These are phyloP conservation scores for Cyberlindnera samutprakarnensis DNA, from an alignment of 805 yeast genomes.

Conservation along the genomic window DNA sequence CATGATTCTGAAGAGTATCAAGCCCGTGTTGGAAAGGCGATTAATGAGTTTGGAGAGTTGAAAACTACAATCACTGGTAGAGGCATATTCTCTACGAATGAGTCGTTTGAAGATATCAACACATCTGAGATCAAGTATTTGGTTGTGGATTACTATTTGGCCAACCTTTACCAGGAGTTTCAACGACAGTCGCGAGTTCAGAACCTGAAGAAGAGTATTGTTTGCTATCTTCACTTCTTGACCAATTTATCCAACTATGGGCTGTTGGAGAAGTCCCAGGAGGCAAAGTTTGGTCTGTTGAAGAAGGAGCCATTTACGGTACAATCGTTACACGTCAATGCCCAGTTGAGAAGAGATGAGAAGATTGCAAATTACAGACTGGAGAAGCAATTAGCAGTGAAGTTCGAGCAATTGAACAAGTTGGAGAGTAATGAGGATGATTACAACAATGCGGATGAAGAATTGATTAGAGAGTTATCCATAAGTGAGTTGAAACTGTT, in stretches of 20 bases:
- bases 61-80: constrained; percentile 36
- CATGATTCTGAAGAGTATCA: constrained; percentile 39
- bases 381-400: constrained; percentile 45
- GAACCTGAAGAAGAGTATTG: constrained; percentile 35
- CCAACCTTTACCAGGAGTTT: constrained; percentile 24
- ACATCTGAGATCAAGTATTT: constrained; percentile 58
- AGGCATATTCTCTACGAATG: constrained; percentile 65
- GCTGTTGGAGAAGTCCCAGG: constrained; percentile 32
- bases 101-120: constrained; percentile 57
- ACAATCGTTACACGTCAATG: constrained; percentile 29
- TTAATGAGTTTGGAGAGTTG: constrained; percentile 38
- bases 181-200: constrained; percentile 23
- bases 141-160: constrained; percentile 53
- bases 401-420: constrained; percentile 34
- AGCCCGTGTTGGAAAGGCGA: constrained; percentile 24
- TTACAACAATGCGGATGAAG: constrained; percentile 49
- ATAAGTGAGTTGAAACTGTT: constrained; percentile 46
- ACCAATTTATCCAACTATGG: constrained; percentile 37
- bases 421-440: constrained; percentile 27
- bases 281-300: constrained; percentile 29
- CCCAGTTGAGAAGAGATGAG: constrained; percentile 44
- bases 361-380: constrained; percentile 63
- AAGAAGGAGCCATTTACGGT: constrained; percentile 27
- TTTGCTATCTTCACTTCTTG: constrained; percentile 37
- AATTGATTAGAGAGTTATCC: constrained; percentile 46